Base-by-base conservation (phyloP, 2,329 filamentous ascomycete species). In the Chaetomiaceae sp. region DNA sequence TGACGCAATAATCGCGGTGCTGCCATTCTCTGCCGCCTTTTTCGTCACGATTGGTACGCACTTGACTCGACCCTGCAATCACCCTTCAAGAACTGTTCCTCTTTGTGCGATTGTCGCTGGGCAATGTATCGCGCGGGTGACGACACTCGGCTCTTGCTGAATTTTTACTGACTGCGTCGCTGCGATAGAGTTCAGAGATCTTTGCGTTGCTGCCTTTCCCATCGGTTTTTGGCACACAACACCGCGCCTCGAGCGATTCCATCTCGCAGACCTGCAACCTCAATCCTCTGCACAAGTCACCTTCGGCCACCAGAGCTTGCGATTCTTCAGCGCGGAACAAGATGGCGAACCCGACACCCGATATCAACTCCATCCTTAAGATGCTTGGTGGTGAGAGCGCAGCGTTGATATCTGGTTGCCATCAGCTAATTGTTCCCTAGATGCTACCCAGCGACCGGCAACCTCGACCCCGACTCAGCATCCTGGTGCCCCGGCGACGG, bases 341-440 rank as follows among this genome's bases (percentile, higher is more conserved):
- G 25, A 64, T 64, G 62, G 61, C 62, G 44, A 60, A 54, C 46
- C 33, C 59, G 2, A 53, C 57, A 2, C 57, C 59, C 14, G 62
- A 64, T 27, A 59, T 64, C 47, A 64, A 55, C 38, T 61, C 62
- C 11, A 62, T 64, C 37, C 53, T 64, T 14, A 58, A 52, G 42
- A 46, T 62, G 23, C 59, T 64, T 27, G 53, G 58, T 27, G 55
- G 59, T 61, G 48, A 38, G 56, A 12, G 42, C 38, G 25, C 20
- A 2, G 12, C 29, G 11, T n/a, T 36, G 1, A 19, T 12, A 12
- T 11, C 17, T 42, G 12, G 29, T 46, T 17, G 4, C 15, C 3
- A 3, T 27, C 1, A n/a, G 12, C 15, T 19, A 17, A 8, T 44
- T 57, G 36, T n/a, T 3, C 4, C 19, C 42, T 37, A 56, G 56